These are phyloP conservation scores for Ceratocystis destructans DNA, from an alignment of 2,329 filamentous ascomycete genomes.

Conservation along the genomic window DNA sequence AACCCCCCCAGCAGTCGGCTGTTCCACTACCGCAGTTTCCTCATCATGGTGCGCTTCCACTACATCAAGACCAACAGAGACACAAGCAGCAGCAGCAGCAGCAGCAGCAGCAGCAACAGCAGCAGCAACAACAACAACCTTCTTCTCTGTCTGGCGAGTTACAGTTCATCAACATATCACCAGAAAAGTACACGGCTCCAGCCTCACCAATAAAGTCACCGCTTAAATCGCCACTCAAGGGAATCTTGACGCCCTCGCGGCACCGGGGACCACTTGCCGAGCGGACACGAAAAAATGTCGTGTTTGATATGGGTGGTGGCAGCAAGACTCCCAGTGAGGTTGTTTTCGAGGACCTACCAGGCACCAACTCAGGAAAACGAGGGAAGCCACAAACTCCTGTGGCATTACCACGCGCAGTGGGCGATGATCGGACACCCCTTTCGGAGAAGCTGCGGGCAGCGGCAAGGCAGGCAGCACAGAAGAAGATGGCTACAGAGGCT, in stretches of 20 bases:
- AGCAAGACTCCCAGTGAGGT: constrained; percentile 29
- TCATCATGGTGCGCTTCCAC: background rate
- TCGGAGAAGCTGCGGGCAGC: constrained; percentile 19
- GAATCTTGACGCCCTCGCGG: constrained; percentile 44
- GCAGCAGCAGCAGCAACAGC: background rate
- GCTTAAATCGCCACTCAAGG: constrained; percentile 30
- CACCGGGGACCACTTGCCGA: constrained; percentile 25
- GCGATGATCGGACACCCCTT: constrained; percentile 14
- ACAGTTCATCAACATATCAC: constrained; percentile 10
- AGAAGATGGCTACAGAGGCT: constrained; percentile 14
- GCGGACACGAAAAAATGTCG: constrained; percentile 39
- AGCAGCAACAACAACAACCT: too few species aligned
- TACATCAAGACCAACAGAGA: background rate
- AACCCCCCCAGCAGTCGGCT: background rate
- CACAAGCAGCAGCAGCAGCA: background rate
- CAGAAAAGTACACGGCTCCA: constrained; percentile 6
- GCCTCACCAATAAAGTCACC: constrained; percentile 14
- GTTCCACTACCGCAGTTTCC: background rate
- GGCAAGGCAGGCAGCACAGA: constrained; percentile 20
- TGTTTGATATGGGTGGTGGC: constrained; percentile 31
- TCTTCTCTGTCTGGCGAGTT: background rate
- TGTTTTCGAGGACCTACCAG: constrained; percentile 40
- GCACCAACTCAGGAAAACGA: constrained; percentile 22
- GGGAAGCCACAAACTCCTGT: constrained; percentile 8
- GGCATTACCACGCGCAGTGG: background rate